Evolutionary conservation across 2,329 filamentous ascomycete genomes (phyloP), one percentile per base, ranked within the genome.

Genomic region (Penicillium sp.): DNA sequence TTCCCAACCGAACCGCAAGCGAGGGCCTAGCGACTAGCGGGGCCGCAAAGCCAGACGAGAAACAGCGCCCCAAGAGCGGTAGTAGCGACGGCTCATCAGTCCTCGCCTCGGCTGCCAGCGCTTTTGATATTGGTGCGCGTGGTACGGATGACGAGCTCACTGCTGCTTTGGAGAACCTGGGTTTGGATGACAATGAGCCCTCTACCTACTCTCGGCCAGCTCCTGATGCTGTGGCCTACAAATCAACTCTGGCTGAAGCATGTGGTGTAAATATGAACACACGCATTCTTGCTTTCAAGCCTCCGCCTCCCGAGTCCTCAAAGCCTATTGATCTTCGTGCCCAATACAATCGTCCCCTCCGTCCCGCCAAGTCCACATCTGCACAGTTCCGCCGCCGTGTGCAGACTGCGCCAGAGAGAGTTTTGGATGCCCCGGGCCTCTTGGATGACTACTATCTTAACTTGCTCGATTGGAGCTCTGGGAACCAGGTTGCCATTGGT

Each of bases 391-490:
- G 92, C 61, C 89, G 94, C 60, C 90, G 93, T 66, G 91, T 99
- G 56, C 89, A 94, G 49, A 97, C 94, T 7, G 91, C 93, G 11
- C 94, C 94, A 10, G 94, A 99, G 77, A 90, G 94, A 61, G 94
- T 99, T 13, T 84, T 99, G 26, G 94, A 99, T 75, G 94, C 94
- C 4, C 94, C 94, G 6, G 94, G 93, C 52, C 85, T 99, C 49
- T 89, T 97, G 58, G 94, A 99, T 68, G 94, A 99, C 78, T 99
- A 97, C 83, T 99, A 99, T 75, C 88, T 99, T 66, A 99, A 99
- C 80, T 83, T 99, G 36, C 85, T 99, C 26, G 94, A 99, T 79
- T 99, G 94, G 94, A 96, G 92, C 71, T 94, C 91, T 7, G 88
- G 89, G 57, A 99, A 99, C 80, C 94, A 99, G 76, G 93, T 99